Percentiles rank a stretch among this genome's conserved stretches.
phyloP scores from a whole-genome alignment of 257 asterid species.

The Coffea canephora region DNA sequence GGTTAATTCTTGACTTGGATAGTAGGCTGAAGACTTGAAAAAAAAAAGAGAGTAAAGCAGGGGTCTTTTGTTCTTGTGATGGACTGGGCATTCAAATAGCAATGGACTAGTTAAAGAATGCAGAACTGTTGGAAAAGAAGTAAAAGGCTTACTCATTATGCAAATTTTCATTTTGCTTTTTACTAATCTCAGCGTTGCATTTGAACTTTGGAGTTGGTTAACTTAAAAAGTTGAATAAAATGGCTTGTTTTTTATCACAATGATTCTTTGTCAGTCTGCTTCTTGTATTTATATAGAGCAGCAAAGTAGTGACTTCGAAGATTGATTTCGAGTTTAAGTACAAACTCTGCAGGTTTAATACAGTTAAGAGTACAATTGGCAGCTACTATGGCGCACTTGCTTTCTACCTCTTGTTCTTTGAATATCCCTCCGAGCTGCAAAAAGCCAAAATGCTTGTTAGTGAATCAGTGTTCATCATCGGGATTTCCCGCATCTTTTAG shows the following conservation, averaged over 20 bases:
- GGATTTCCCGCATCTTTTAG: slow-evolving; percentile 34
- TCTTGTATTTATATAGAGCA: neutral
- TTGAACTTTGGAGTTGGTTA: too few species aligned
- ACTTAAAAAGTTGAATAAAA: too few species aligned
- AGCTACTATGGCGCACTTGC: slow-evolving; percentile 64
- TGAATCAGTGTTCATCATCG: slow-evolving; percentile 24
- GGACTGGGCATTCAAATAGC: too few species aligned
- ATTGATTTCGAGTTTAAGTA: neutral
- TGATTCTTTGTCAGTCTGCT: neutral
- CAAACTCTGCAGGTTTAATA: slow-evolving; percentile 33
- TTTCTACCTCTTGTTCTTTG: slow-evolving; percentile 54
- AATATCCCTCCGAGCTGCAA: slow-evolving; percentile 35
- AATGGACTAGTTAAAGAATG: too few species aligned
- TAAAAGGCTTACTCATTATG: too few species aligned
- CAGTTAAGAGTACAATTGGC: slow-evolving; percentile 5
- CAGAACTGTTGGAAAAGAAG: too few species aligned
- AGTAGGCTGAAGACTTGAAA: too few species aligned
- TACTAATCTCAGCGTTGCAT: too few species aligned
- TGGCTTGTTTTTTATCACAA: neutral
- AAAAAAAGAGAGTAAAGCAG: too few species aligned
- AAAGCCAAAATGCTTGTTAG: slow-evolving; percentile 29
- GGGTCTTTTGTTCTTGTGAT: too few species aligned
- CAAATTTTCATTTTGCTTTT: too few species aligned
- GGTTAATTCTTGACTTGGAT: too few species aligned
- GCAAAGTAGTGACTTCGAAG: neutral